phyloP scores from a whole-genome alignment of 805 yeast species.

The Hanseniaspora pseudoguilliermondii region DNA sequence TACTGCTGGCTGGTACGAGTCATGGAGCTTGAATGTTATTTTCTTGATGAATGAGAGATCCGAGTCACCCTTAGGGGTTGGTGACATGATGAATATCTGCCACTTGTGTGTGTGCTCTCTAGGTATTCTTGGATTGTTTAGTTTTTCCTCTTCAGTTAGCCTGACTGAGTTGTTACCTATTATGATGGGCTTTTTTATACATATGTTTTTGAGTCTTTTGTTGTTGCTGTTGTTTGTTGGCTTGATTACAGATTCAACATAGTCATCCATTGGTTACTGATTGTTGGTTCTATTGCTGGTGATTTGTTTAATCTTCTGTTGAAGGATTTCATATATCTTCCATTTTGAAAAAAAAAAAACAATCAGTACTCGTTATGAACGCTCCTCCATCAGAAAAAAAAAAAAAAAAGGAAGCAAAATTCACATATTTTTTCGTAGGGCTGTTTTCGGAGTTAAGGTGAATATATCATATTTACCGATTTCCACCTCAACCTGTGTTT shows the following conservation, averaged over 20 bases:
- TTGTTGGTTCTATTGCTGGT: too few relatives aligned
- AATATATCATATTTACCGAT: too few relatives aligned
- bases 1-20: conserved; percentile 79
- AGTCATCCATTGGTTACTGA: neutral
- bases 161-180: conserved; percentile 75
- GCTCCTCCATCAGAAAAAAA: too few relatives aligned
- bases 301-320: too few relatives aligned
- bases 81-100: conserved; percentile 84
- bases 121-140: conserved; percentile 39
- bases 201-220: conserved; percentile 37
- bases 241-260: neutral
- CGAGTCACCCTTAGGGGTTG: conserved; percentile 40
- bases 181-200: conserved; percentile 64
- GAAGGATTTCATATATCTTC: too few relatives aligned
- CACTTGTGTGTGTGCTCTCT: conserved; percentile 88
- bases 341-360: too few relatives aligned
- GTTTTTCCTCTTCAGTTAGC: conserved; percentile 40
- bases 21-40: conserved; percentile 90
- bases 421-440: too few relatives aligned
- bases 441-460: too few relatives aligned
- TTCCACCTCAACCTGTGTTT: too few relatives aligned
- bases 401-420: too few relatives aligned
- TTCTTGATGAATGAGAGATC: conserved; percentile 74
- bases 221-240: conserved; percentile 10
- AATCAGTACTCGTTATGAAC: too few relatives aligned